These are phyloP conservation scores for Sarocladium brachiariae DNA, from an alignment of 2,329 filamentous ascomycete genomes.

Conservation along the genomic window DNA sequence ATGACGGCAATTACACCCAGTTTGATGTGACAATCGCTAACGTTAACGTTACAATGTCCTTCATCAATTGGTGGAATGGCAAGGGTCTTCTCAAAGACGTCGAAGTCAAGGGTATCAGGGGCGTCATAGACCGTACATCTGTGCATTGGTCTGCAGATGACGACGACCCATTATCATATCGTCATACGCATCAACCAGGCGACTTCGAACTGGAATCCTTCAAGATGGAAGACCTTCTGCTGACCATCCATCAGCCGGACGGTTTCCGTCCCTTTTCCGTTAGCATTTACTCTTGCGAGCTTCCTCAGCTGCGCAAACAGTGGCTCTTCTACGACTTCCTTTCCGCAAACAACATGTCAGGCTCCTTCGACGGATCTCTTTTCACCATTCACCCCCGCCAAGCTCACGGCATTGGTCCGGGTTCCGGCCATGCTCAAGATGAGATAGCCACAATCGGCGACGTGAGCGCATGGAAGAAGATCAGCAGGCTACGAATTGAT, in stretches of 20 bases:
- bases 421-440: constrained; percentile 50
- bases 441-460: constrained; percentile 53
- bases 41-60: constrained; percentile 92
- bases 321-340: constrained; percentile 98
- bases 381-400: constrained; percentile 97
- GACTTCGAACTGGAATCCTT: constrained; percentile 98
- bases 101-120: constrained; percentile 86
- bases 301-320: constrained; percentile 87
- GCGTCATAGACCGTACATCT: constrained; percentile 83
- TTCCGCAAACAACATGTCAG: constrained; percentile 91
- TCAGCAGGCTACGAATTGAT: constrained; percentile 86
- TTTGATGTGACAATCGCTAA: constrained; percentile 94
- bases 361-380: constrained; percentile 88
- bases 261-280: constrained; percentile 91
- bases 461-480: constrained; percentile 83
- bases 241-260: constrained; percentile 85
- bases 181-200: constrained; percentile 79
- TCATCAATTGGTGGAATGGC: constrained; percentile 98
- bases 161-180: constrained; percentile 78
- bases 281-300: constrained; percentile 92
- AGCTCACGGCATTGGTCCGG: constrained; percentile 60
- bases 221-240: constrained; percentile 86
- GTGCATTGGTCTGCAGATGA: constrained; percentile 60
- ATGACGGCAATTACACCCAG: constrained; percentile 96
- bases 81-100: constrained; percentile 88